phyloP scores from a whole-genome alignment of 164 flowering plant genomes.

The Echeveria elegans region DNA sequence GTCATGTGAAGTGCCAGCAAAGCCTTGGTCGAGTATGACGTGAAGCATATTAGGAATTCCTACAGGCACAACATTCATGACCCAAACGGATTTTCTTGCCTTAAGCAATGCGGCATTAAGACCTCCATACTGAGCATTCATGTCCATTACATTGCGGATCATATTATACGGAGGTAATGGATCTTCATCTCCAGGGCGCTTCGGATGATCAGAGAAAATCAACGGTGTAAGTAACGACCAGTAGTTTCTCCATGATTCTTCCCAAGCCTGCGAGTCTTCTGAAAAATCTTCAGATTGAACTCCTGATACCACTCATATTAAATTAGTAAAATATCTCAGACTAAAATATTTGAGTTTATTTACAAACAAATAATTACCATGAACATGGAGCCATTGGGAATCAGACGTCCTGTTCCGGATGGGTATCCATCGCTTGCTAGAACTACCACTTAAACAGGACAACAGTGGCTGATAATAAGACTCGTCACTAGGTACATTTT shows the following conservation, averaged over 20 bases:
- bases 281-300: slow-evolving; percentile 56
- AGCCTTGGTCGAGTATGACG: not conserved
- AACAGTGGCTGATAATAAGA: slow-evolving; percentile 57
- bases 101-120: not conserved
- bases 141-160: not conserved
- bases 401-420: slow-evolving; percentile 67
- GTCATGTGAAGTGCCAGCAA: not conserved
- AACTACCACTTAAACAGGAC: slow-evolving; percentile 71
- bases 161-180: not conserved
- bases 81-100: not conserved
- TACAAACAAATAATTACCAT: not conserved
- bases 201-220: not conserved
- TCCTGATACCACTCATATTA: slow-evolving; percentile 39
- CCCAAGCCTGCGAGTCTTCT: slow-evolving; percentile 63
- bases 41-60: not conserved
- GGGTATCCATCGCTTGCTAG: slow-evolving; percentile 78
- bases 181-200: not conserved
- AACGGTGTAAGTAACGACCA: slow-evolving; percentile 40
- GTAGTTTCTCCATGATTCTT: slow-evolving; percentile 55
- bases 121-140: not conserved
- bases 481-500: slow-evolving; percentile 39
- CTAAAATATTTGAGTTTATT: not conserved
- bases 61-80: not conserved
- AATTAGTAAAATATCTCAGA: slow-evolving; percentile 14
- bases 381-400: slow-evolving; percentile 17